These are phyloP conservation scores for Arthrinium phaeospermum DNA, from an alignment of 2,329 filamentous ascomycete species.

Conservation along the genomic window DNA sequence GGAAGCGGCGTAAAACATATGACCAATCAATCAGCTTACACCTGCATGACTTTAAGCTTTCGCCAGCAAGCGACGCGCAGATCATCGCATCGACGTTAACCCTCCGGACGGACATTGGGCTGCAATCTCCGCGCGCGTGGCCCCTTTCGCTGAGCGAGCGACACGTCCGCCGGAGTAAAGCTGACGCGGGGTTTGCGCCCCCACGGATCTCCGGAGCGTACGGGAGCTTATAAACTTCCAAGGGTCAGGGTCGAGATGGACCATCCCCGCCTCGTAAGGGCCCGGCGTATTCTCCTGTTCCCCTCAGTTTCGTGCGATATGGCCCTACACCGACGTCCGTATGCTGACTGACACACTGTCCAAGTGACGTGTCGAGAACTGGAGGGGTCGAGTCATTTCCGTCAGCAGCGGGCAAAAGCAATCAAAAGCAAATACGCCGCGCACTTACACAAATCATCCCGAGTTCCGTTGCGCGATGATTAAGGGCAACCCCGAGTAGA, in stretches of 20 bases:
- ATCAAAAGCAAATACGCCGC: not conserved
- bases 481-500: too few species aligned
- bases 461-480: not conserved
- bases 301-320: not conserved
- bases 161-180: not conserved
- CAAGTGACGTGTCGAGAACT: not conserved
- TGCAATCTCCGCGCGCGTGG: not conserved
- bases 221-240: not conserved
- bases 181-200: not conserved
- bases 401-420: not conserved
- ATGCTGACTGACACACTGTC: not conserved
- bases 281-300: not conserved
- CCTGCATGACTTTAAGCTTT: not conserved
- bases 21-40: constrained; percentile 5
- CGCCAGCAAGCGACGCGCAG: not conserved
- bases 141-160: not conserved
- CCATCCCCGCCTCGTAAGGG: not conserved
- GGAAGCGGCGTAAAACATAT: not conserved
- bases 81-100: not conserved
- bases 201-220: constrained; percentile 3
- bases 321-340: not conserved
- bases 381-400: not conserved
- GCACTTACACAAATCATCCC: not conserved
- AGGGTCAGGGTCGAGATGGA: not conserved
- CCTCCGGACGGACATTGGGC: not conserved